These are phyloP conservation scores for Fusarium longipes DNA, from an alignment of 2,329 filamentous ascomycete genomes.

Conservation along the genomic window DNA sequence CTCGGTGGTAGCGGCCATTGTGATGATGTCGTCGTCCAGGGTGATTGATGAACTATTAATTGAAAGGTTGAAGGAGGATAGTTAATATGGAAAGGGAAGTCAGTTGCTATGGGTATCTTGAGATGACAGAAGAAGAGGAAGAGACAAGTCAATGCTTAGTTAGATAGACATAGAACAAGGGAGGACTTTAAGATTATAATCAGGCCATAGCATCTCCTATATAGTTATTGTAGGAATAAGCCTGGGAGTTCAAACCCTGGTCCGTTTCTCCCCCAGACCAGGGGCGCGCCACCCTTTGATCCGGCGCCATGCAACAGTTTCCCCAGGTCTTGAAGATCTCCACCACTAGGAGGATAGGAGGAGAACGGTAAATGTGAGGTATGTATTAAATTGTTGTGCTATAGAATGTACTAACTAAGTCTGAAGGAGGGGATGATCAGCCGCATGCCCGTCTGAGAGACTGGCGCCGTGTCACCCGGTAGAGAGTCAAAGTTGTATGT, in stretches of 20 bases:
- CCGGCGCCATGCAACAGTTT: conserved; percentile 33
- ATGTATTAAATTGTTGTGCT: background rate
- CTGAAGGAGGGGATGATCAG: background rate
- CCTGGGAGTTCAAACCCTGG: conserved; percentile 21
- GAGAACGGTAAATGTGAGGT: background rate
- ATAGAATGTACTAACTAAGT: background rate
- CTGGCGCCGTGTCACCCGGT: conserved; percentile 29
- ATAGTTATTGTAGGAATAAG: conserved; percentile 14
- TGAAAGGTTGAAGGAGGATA: background rate
- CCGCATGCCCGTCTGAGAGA: background rate
- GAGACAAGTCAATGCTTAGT: conserved; percentile 19
- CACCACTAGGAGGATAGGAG: conserved; percentile 45
- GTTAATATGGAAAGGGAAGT: background rate
- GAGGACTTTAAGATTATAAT: conserved; percentile 30
- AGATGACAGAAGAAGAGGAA: conserved; percentile 8
- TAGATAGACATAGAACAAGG: conserved; percentile 24
- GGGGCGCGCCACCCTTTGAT: conserved; percentile 47
- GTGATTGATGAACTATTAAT: background rate
- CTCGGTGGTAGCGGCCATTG: conserved; percentile 45
- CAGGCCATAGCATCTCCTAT: conserved; percentile 37
- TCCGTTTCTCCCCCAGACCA: conserved; percentile 36
- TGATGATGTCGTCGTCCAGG: conserved; percentile 32
- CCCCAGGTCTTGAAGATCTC: conserved; percentile 40
- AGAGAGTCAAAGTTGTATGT: conserved; percentile 26
- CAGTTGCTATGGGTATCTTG: conserved; percentile 28